These are phyloP conservation scores for Boletellus emodensis DNA, from an alignment of 768 basidiomycete genomes.

Conservation along the genomic window DNA sequence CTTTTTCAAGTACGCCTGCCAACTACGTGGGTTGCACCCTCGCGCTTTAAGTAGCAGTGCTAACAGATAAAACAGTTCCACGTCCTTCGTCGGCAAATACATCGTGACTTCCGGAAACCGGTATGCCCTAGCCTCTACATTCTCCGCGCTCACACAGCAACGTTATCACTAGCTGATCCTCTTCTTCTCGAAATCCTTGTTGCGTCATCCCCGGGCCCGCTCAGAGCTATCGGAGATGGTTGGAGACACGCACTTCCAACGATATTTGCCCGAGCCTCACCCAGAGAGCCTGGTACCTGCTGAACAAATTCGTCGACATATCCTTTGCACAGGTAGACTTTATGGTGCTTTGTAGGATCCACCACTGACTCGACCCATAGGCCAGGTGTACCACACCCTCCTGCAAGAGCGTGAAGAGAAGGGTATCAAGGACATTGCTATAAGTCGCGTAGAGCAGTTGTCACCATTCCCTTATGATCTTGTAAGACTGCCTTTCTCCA, in stretches of 20 bases:
- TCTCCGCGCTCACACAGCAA: background rate
- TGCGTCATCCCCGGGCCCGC: slow-evolving; percentile 91
- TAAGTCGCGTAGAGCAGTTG: slow-evolving; percentile 91
- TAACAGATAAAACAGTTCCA: slow-evolving; percentile 62
- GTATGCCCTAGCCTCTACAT: slow-evolving; percentile 37
- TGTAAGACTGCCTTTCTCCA: slow-evolving; percentile 39
- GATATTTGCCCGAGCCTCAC: slow-evolving; percentile 85
- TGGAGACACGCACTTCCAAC: slow-evolving; percentile 86
- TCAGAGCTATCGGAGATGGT: slow-evolving; percentile 86
- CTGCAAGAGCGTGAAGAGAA: slow-evolving; percentile 86
- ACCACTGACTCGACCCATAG: slow-evolving; percentile 32
- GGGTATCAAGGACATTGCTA: slow-evolving; percentile 89
- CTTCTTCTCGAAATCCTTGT: slow-evolving; percentile 96
- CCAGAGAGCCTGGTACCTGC: slow-evolving; percentile 68
- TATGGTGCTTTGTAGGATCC: background rate
- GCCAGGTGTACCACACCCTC: slow-evolving; percentile 92
- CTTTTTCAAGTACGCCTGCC: slow-evolving; percentile 70
- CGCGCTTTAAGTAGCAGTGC: slow-evolving; percentile 2
- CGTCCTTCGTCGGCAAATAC: slow-evolving; percentile 92
- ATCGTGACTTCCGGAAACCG: slow-evolving; percentile 98
- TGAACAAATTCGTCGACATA: slow-evolving; percentile 86
- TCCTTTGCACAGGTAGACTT: slow-evolving; percentile 73
- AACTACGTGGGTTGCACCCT: slow-evolving; percentile 61
- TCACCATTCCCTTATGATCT: slow-evolving; percentile 98
- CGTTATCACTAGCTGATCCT: slow-evolving; percentile 59